phyloP scores from a whole-genome alignment of 176 grass and related monocot species.

The Olyra latifolia region DNA sequence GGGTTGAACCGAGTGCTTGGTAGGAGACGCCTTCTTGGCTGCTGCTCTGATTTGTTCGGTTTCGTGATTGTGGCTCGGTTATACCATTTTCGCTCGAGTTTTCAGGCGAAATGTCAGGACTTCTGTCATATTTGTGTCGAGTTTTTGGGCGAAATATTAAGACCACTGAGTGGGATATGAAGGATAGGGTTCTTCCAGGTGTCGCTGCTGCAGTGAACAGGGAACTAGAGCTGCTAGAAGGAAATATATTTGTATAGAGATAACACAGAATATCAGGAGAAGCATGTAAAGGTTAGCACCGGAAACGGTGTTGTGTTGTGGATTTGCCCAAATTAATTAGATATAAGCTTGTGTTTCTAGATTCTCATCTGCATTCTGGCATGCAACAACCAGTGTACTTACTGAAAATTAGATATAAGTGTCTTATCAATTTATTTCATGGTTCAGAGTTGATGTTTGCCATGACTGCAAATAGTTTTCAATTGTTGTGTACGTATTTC shows the following conservation, averaged over 20 bases:
- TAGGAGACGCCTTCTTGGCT: background rate
- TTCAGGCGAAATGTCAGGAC: constrained; percentile 7
- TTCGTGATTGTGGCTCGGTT: background rate
- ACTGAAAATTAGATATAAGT: background rate
- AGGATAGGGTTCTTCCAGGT: background rate
- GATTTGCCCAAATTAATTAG: constrained; percentile 6
- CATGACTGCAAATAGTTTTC: background rate
- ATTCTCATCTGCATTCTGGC: background rate
- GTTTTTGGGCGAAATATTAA: constrained; percentile 21
- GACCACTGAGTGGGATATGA: background rate
- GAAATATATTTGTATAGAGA: background rate
- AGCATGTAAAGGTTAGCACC: background rate
- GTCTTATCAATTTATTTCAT: background rate
- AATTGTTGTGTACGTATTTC: background rate
- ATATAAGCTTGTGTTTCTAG: background rate
- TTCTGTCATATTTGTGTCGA: background rate
- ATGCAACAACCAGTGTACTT: background rate
- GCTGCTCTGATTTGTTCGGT: background rate
- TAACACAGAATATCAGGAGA: background rate
- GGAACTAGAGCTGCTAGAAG: background rate
- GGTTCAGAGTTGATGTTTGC: background rate
- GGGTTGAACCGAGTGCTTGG: constrained; percentile 17
- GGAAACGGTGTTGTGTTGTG: background rate
- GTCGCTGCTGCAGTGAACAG: background rate
- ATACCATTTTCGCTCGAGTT: background rate